Conservation (phyloP, 495 filamentous ascomycete species). For the Annulohypoxylon maeteangense region DNA sequence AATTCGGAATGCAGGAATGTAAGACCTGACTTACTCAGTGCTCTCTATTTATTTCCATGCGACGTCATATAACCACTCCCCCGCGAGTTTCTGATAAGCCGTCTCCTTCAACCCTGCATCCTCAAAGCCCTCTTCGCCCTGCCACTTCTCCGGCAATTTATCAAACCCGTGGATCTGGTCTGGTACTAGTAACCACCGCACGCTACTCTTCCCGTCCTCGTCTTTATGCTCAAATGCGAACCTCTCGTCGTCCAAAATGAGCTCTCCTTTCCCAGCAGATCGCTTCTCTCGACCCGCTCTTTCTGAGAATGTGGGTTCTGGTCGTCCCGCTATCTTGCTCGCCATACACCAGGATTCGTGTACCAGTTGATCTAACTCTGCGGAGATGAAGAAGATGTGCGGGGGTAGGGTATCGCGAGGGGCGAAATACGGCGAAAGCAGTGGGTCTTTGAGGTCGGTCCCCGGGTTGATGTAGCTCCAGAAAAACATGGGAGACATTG, state of each 20-base stretch:
- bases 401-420: constrained; percentile 43
- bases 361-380: constrained; percentile 61
- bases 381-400: constrained; percentile 60
- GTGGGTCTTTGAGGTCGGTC: constrained; percentile 34
- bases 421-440: constrained; percentile 49
- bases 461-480: constrained; percentile 50
- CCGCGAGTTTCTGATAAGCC: constrained; percentile 45
- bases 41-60: constrained; percentile 44
- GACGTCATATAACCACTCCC: constrained; percentile 47
- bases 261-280: constrained; percentile 32
- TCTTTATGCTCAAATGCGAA: constrained; percentile 50
- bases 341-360: constrained; percentile 52
- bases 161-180: constrained; percentile 56
- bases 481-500: constrained; percentile 38
- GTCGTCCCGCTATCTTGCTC: constrained; percentile 45
- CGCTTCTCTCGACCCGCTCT: constrained; percentile 38
- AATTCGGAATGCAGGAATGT: background rate
- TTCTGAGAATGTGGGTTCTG: constrained; percentile 40
- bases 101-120: constrained; percentile 50
- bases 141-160: constrained; percentile 16
- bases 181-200: constrained; percentile 54
- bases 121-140: constrained; percentile 38
- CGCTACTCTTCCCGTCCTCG: constrained; percentile 37
- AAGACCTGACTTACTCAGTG: background rate
- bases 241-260: constrained; percentile 48